Percentiles rank a stretch among this genome's conserved stretches.
These are phyloP conservation scores for Blastobotrys malaysiensis DNA, from an alignment of 1,139 yeast genomes.

Conservation along the genomic window DNA sequence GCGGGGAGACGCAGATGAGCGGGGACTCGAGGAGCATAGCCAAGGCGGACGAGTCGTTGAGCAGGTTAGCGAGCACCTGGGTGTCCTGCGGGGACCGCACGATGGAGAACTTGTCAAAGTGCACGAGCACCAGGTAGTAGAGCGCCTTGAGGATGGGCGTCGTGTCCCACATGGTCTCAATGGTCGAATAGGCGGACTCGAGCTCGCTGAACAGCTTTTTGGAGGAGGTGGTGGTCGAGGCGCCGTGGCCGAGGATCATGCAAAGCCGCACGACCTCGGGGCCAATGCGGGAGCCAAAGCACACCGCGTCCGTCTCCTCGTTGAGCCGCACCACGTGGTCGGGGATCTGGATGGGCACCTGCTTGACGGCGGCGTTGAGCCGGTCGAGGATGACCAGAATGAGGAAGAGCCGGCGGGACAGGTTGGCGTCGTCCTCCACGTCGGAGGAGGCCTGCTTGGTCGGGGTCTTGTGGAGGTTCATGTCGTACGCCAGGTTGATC, in stretches of 20 bases:
- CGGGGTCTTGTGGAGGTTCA: slow-evolving; percentile 20
- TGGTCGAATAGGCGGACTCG: slow-evolving; percentile 16
- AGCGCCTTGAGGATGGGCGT: slow-evolving; percentile 28
- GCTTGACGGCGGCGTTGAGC: slow-evolving; percentile 24
- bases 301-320: slow-evolving; percentile 18
- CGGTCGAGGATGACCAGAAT: slow-evolving; percentile 31
- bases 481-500: slow-evolving; percentile 30
- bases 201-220: slow-evolving; percentile 10
- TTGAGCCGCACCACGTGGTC: slow-evolving; percentile 17
- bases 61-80: slow-evolving; percentile 10
- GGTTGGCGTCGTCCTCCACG: slow-evolving; percentile 21
- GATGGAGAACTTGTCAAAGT: slow-evolving; percentile 8
- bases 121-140: slow-evolving; percentile 24
- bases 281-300: slow-evolving; percentile 20
- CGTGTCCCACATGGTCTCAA: slow-evolving; percentile 29
- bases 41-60: slow-evolving; percentile 12
- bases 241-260: slow-evolving; percentile 18
- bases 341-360: slow-evolving; percentile 24
- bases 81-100: slow-evolving; percentile 1
- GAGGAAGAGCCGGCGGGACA: slow-evolving; percentile 27
- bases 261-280: slow-evolving; percentile 24
- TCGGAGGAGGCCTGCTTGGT: slow-evolving; percentile 1
- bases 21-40: slow-evolving; percentile 26
- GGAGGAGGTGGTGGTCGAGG: slow-evolving; percentile 1
- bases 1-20: slow-evolving; percentile 26